Base-by-base conservation (phyloP, 2,329 filamentous ascomycete genomes). In the Cordyceps militaris region DNA sequence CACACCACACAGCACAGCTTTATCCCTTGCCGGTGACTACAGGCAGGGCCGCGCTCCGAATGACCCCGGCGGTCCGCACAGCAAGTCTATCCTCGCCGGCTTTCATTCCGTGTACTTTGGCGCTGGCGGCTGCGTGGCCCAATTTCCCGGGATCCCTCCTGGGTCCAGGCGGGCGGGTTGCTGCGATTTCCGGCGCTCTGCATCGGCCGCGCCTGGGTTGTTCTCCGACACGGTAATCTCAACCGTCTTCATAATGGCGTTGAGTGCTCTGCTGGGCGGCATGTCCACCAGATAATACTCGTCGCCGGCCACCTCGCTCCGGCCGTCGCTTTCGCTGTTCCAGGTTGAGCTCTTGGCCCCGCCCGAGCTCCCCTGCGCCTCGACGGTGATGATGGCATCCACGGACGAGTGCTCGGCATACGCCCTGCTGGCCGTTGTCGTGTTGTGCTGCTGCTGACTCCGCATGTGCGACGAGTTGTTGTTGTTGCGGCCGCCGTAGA, bases 51-150 rank as follows among this genome's bases (percentile, higher is more conserved):
- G 74, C 75, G 62, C 77, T 79, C 63, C 77, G 72, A 52, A 81
- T 79, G 75, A 81, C 75, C 1, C 68, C 5, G 76, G 76, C 38
- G 76, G 77, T 0, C 79, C 77, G 63, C 77, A 82, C 38, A 81
- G 63, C 32, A 82, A 74, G 4, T 73, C 73, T 1, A 74, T 73
- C 69, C 23, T 61, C 69, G 62, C n/a, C 34, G 34, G 4, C 34
- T 62, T 13, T 36, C 34, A 36, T 14, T 36, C 34, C 7, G 9
- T 36, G 4, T 36, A 14, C 8, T 36, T 10, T 36, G 34, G 9
- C 14, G 34, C 34, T 36, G 34, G 34, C 8, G 3, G 7, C 34
- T 36, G 34, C 13, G 34, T 36, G 34, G 8, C 13, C 34, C 34
- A 36, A 3, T 36, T 36, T 36, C 34, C 34, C 14, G 34, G 34